Evolutionary conservation across 2,329 filamentous ascomycete species (phyloP), one percentile per base, ranked within the genome.

Genomic region (Karstenula rhodostoma): DNA sequence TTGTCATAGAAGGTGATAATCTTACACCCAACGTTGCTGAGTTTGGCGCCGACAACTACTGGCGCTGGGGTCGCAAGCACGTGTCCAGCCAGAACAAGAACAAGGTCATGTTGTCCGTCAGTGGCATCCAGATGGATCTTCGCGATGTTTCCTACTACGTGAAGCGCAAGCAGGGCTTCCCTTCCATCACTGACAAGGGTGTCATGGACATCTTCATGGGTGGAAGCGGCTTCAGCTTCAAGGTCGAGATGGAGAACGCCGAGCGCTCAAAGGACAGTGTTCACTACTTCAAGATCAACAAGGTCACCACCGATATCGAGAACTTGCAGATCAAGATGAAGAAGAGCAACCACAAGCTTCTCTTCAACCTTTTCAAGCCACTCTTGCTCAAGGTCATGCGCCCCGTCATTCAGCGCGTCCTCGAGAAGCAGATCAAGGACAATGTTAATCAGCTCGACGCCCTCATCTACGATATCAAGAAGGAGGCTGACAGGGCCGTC

Each of bases 1-100:
- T 99, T 12, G 90, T 97, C 48, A 86, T 99, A 55, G 95, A 99
- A 82, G 94, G 92, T 67, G 94, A 98, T 83, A 99, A 99, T 81
- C 89, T 99, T 69, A 93, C 94, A 81, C 95, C 95, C 65, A 99
- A 99, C 71, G 85, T 94, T 5, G 79, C 96, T 42, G 94, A 99
- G 78, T 85, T 98, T 63, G 87, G 89, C 60, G 95, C 89, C 75
- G 94, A 98, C 81, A 95, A 98, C 83, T 96, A 95, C 83, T 93
- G 94, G 87, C 89, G 92, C 68, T 97, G 91, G 89, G 95, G 94
- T 40, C 93, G 95, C 75, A 97, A 96, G 88, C 90, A 89, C 77
- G 85, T 93, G 70, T 83, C 86, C 71, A 96, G 86, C 84, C 92
- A 90, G 83, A 90, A 88, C 78, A 90, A 92, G 79, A 94, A 97